Conservation (phyloP, 2,329 filamentous ascomycete species). For the Monilinia vaccinii-corymbosi region DNA sequence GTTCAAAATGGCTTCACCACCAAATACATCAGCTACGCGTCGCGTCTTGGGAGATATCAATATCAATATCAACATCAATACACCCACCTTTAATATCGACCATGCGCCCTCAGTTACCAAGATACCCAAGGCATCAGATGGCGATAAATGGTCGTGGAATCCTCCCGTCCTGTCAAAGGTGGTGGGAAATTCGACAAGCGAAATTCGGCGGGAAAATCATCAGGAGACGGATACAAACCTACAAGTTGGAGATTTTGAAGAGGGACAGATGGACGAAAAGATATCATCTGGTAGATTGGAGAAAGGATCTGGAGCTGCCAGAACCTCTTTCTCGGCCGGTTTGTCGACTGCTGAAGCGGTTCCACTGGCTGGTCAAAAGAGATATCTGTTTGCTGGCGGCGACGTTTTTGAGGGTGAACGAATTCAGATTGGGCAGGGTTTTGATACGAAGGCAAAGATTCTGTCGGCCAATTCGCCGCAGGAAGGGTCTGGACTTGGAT, state of each 20-base stretch:
- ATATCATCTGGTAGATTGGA: neutral
- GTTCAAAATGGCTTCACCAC: conserved; percentile 11
- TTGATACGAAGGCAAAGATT: neutral
- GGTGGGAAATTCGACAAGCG: neutral
- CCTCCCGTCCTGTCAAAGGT: neutral
- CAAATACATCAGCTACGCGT: conserved; percentile 13
- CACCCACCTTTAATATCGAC: neutral
- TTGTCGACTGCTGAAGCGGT: neutral
- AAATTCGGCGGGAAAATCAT: neutral
- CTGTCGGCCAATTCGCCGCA: neutral
- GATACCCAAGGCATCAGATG: neutral
- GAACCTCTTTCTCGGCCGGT: neutral
- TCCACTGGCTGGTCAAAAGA: neutral
- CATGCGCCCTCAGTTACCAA: neutral
- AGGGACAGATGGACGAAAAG: neutral
- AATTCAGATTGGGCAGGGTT: too few species aligned
- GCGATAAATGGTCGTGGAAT: fast-evolving
- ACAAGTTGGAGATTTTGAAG: neutral
- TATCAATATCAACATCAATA: conserved; percentile 35
- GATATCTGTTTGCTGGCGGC: neutral
- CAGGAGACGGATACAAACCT: neutral
- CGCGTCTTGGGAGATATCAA: conserved; percentile 53
- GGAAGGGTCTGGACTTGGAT: neutral
- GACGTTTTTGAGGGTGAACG: neutral
- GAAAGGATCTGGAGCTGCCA: neutral